Conservation (phyloP, 1,284 basidiomycete genomes). For the Ceratorhiza oryzae-sativae region DNA sequence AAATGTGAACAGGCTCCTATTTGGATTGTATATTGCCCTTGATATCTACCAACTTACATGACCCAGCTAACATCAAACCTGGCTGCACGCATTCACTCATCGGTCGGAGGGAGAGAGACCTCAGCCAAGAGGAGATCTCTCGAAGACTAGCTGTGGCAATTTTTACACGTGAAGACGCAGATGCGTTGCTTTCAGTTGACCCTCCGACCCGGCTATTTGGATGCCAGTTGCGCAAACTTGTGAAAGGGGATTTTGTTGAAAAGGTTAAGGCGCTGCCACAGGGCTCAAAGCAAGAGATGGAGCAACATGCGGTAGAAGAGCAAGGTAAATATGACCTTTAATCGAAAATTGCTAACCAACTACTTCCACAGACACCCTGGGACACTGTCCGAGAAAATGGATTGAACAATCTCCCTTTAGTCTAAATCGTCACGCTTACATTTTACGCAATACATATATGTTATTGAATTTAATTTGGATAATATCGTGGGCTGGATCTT, state of each 20-base stretch:
- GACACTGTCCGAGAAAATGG: background rate
- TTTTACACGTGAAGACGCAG: background rate
- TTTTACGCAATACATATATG: too few species aligned
- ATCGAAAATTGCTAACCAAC: background rate
- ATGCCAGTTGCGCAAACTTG: conserved; percentile 5
- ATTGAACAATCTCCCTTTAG: background rate
- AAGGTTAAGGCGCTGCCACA: background rate
- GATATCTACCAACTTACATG: background rate
- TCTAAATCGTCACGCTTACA: too few species aligned
- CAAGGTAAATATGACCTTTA: background rate
- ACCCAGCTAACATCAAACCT: background rate
- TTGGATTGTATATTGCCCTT: background rate
- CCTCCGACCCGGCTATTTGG: background rate
- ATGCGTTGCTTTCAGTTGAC: background rate
- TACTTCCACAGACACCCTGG: background rate
- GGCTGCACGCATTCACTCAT: background rate
- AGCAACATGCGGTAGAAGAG: conserved; percentile 21
- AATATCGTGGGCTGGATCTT: too few species aligned
- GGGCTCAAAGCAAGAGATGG: conserved; percentile 17
- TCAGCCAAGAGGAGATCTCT: background rate
- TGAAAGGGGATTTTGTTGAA: background rate
- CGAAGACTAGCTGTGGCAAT: background rate
- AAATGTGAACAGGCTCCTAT: background rate
- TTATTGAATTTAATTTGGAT: too few species aligned
- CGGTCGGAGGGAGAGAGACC: background rate